A percentile compares a stretch with the other conserved stretches of the same genome.
Evolutionary conservation across 192 early-diverging fungal species (phyloP).

Genomic region (Coemansia sp.): DNA sequence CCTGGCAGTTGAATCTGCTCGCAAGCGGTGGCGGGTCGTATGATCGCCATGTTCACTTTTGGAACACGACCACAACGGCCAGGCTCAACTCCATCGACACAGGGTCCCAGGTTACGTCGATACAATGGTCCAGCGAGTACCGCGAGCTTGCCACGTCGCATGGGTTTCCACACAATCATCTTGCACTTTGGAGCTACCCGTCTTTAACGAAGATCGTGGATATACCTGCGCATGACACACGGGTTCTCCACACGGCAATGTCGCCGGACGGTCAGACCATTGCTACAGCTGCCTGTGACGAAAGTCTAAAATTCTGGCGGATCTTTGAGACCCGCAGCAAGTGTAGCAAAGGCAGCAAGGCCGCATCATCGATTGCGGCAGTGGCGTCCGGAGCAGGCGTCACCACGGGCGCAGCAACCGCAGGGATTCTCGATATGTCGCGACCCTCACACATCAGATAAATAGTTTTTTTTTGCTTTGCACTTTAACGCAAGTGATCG

Average conservation of each 20-base stretch:
- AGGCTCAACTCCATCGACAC: conserved; percentile 72
- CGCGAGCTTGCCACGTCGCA: conserved; percentile 90
- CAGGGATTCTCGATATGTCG: conserved; percentile 23
- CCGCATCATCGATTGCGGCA: neutral
- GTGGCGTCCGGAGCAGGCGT: conserved; percentile 2
- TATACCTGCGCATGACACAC: conserved; percentile 81
- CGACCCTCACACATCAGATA: conserved; percentile 32
- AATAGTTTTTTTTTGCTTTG: neutral
- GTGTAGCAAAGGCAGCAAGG: conserved; percentile 24
- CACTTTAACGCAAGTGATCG: neutral
- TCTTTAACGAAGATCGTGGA: conserved; percentile 68
- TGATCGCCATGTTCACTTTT: conserved; percentile 89
- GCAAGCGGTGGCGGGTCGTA: conserved; percentile 91
- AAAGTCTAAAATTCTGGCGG: conserved; percentile 95
- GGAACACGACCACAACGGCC: conserved; percentile 76
- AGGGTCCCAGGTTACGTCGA: conserved; percentile 87
- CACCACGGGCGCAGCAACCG: neutral
- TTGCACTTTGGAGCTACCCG: conserved; percentile 84
- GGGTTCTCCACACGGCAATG: conserved; percentile 87
- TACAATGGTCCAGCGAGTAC: conserved; percentile 82
- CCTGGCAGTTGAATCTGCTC: conserved; percentile 79
- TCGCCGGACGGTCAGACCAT: conserved; percentile 91
- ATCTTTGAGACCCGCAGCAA: conserved; percentile 67
- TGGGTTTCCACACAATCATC: conserved; percentile 85
- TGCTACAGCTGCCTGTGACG: conserved; percentile 90